phyloP scores from a whole-genome alignment of 2,329 filamentous ascomycete species.

The Calonectria honghensis region DNA sequence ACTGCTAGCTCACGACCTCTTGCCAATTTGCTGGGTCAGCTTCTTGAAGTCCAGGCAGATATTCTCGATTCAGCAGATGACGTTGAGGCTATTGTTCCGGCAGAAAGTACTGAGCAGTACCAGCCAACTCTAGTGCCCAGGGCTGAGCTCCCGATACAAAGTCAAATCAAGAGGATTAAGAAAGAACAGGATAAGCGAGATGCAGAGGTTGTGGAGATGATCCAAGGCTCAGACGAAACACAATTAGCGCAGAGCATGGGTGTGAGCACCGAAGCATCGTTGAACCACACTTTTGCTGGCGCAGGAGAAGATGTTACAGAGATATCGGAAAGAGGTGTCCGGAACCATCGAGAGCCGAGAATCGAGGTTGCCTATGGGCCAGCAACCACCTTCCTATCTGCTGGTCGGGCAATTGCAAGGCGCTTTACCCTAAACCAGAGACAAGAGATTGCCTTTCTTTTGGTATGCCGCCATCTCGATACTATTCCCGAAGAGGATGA shows the following conservation, averaged over 20 bases:
- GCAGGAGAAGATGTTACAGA: constrained; percentile 9
- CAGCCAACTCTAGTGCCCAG: not conserved
- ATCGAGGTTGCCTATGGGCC: constrained; percentile 8
- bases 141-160: not conserved
- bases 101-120: not conserved
- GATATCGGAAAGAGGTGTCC: not conserved
- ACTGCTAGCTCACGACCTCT: not conserved
- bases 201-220: not conserved
- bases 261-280: not conserved
- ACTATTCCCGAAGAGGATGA: not conserved
- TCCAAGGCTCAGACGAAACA: constrained; percentile 1
- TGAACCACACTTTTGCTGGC: not conserved
- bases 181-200: not conserved
- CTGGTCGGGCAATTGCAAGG: not conserved
- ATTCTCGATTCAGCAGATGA: not conserved
- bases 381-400: constrained; percentile 10
- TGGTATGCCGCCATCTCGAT: constrained; percentile 26
- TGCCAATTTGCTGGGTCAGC: not conserved
- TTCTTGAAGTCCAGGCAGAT: not conserved
- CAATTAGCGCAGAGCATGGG: not conserved
- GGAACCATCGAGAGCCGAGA: not conserved
- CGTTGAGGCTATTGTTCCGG: not conserved
- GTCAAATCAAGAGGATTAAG: not conserved
- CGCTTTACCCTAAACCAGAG: constrained; percentile 23
- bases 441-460: constrained; percentile 30